Evolutionary conservation across 108 stramenopile species (phyloP).

Genomic region (Discostella stelligeroides): DNA sequence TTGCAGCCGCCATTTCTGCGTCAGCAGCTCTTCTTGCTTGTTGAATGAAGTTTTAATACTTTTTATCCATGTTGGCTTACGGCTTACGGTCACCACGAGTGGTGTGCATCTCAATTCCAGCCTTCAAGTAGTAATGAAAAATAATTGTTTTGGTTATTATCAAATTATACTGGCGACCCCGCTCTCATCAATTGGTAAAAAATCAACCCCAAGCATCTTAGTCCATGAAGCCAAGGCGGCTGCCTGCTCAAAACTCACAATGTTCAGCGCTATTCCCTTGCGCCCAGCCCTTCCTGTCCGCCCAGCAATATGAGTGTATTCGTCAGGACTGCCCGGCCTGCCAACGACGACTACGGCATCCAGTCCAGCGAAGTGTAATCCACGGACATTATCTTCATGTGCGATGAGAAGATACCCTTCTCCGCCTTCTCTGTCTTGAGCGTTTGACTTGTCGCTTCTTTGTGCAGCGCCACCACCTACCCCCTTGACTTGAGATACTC

Average conservation of each 20-base stretch:
- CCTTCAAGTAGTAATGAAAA: too few relatives aligned
- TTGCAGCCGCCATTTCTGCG: too few relatives aligned
- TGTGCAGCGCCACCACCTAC: constrained; percentile 53
- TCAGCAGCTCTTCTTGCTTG: too few relatives aligned
- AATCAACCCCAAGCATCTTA: constrained; percentile 70
- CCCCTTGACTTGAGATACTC: constrained; percentile 79
- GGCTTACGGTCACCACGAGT: too few relatives aligned
- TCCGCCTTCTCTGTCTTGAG: constrained; percentile 15
- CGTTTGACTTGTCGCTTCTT: constrained; percentile 20
- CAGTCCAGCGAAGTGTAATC: constrained; percentile 88
- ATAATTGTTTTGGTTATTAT: constrained; percentile 4
- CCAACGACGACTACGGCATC: constrained; percentile 87
- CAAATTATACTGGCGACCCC: constrained; percentile 37
- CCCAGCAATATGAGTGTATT: constrained; percentile 96
- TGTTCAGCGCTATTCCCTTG: constrained; percentile 72
- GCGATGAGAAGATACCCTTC: constrained; percentile 83
- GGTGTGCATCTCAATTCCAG: background rate
- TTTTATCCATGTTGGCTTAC: too few relatives aligned
- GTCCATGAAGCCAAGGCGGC: constrained; percentile 73
- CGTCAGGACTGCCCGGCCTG: constrained; percentile 83
- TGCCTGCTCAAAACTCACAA: constrained; percentile 73
- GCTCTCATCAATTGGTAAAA: constrained; percentile 52
- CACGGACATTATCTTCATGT: constrained; percentile 91
- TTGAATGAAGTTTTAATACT: too few relatives aligned
- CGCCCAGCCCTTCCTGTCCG: constrained; percentile 89